Evolutionary conservation across 257 asterid species (phyloP), one percentile per base, ranked within the genome.

Genomic region (Echites panduratus): DNA sequence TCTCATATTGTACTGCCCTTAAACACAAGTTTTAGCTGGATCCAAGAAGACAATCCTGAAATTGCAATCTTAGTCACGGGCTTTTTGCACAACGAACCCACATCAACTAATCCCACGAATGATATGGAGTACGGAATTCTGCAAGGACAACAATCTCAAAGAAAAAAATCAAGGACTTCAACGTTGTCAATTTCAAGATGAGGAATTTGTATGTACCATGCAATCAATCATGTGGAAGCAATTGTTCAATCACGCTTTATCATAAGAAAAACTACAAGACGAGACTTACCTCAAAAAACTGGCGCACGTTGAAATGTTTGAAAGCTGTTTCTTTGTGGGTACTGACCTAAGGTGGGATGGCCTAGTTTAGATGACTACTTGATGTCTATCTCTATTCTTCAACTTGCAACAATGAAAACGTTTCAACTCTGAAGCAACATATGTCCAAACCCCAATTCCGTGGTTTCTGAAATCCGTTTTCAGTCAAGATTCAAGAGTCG

Each of bases 241-340:
- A 61, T 61, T 41, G 57, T 48, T 71, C 73, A 9, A 32, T 65
- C 73, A 44, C 73, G 16, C 53, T 77, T 66, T 73, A 24, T 70
- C 7, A 71, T 40, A 58, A 76, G 38, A 72, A 57, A 50, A 68
- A 54, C 73, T 56, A 81, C n/a, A 67, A 47, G 82, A 78, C 82
- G 71, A 59, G 56, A 77, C 35, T 66, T 48, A 50, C 64, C 78
- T 68, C 73, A 76, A 66, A 32, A 32, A 32, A 32, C 66, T 67
- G 41, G 65, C 63, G 16, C 76, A 70, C 65, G 70, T 38, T 53
- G 19, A 9, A 12, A 49, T 65, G 77, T 56, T 63, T 41, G 76
- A 45, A 16, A 54, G 40, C 48, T 19, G 58, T 48, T 56, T 50
- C 62, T 48, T 58, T 13, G 76, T 71, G 77, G 68, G 66, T 59